Base-by-base conservation (phyloP, 2,329 filamentous ascomycete species). In the Ascosphaera apis region DNA sequence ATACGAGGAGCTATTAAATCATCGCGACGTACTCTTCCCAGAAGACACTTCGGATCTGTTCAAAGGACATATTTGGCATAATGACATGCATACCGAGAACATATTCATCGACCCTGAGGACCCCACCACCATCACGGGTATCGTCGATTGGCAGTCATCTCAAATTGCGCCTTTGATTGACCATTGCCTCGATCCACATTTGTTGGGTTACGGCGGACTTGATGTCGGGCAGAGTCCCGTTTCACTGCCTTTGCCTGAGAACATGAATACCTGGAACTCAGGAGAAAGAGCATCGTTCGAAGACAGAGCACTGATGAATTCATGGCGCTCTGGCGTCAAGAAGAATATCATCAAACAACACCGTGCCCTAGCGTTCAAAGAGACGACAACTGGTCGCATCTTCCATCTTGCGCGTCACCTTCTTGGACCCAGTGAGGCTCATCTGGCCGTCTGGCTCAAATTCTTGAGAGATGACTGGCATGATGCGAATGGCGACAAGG, bases 61-160 rank as follows among this genome's bases (percentile, higher is more conserved):
- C 17, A 46, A 21, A 2, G 43, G 45, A 2, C 40, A 36, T 37
- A 42, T 52, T 35, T 53, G 48, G 46, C 48, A 51, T 38, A 42
- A 48, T 39, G 45, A 51, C 43, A 38, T 51, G 15, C 45, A 51
- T 34, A 40, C 45, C 41, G 45, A 48, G 15, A 52, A 51, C 38
- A 39, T 53, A 36, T 54, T 53, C 18, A 44, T 53, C 19, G 49
- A 53, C 40, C 48, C 46, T 15, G 44, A 51, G 30, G 42, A 45
- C 1, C 32, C 34, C 21, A 42, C 36, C 37, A 43, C 38, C 3
- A 48, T 53, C 15, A 44, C 45, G 3, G 42, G 45, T 8, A 50
- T 53, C 4, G 50, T 53, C 17, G 47, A 52, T 40, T 53, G 48
- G 49, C 47, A 53, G 38, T 48, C 45, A 16, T 43, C 41, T 15